phyloP scores from a whole-genome alignment of 345 rosid species.

The Lenwebbia sp. region DNA sequence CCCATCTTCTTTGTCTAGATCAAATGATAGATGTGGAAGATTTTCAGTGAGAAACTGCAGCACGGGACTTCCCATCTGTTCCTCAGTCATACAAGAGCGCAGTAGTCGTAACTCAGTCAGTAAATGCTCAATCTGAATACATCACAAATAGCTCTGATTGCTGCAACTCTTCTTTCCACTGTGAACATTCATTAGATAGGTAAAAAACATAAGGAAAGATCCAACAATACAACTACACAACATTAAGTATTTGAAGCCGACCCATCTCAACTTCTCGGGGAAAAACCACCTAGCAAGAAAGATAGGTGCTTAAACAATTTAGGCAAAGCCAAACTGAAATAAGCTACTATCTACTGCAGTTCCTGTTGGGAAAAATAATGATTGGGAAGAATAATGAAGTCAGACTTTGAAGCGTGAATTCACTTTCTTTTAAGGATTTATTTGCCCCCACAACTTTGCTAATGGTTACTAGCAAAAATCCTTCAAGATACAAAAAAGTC shows the following conservation, averaged over 20 bases:
- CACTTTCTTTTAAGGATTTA: no score
- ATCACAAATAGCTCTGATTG: slow-evolving; percentile 63
- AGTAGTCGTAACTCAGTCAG: slow-evolving; percentile 36
- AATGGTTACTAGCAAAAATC: no score
- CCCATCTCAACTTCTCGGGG: neutral
- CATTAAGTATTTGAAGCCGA: neutral
- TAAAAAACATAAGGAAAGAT: neutral
- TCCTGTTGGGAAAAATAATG: no score
- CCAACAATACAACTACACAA: neutral
- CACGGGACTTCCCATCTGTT: slow-evolving; percentile 46
- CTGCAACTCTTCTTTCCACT: slow-evolving; percentile 58
- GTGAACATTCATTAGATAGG: neutral
- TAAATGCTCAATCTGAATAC: slow-evolving; percentile 46
- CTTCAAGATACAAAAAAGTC: no score
- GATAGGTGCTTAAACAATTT: neutral
- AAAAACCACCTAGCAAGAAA: neutral
- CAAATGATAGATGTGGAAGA: slow-evolving; percentile 36
- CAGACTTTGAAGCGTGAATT: no score
- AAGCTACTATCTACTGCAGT: neutral
- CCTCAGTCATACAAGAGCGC: slow-evolving; percentile 39
- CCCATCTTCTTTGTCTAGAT: slow-evolving; percentile 32
- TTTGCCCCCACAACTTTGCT: no score
- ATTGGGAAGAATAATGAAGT: no score
- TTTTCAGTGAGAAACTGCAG: slow-evolving; percentile 50
- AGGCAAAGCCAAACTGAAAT: neutral